A percentile compares a stretch with the other conserved stretches of the same genome.
Evolutionary conservation across 768 basidiomycete genomes (phyloP).

Genomic region (Naganishia kalamii): DNA sequence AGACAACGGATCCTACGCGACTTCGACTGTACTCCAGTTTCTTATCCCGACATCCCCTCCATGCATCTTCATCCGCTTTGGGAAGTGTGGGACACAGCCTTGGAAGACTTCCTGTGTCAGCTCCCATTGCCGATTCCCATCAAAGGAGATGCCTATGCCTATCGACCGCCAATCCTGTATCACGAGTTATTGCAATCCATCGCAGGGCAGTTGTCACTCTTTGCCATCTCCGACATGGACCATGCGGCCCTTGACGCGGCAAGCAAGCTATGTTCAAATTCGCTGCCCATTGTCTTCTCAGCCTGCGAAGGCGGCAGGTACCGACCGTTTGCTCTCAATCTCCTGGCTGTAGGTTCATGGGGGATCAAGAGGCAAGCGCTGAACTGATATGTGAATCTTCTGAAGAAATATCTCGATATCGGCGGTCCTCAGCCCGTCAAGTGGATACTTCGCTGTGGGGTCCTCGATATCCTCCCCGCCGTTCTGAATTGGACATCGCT

Average conservation of each 20-base stretch:
- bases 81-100: constrained; percentile 21
- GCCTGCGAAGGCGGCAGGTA: constrained; percentile 5
- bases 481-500: constrained; percentile 1
- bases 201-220: constrained; percentile 18
- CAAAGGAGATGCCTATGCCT: constrained; percentile 9
- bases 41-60: constrained; percentile 21
- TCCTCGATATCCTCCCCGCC: constrained; percentile 13
- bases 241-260: neutral
- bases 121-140: constrained; percentile 5
- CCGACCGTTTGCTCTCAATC: constrained; percentile 14
- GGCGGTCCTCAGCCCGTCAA: constrained; percentile 15
- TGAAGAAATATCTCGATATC: constrained; percentile 22
- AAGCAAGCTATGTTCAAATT: constrained; percentile 2
- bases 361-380: no score
- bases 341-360: constrained; percentile 19
- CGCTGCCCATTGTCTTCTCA: constrained; percentile 20
- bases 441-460: constrained; percentile 18
- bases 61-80: constrained; percentile 26
- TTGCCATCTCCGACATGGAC: neutral
- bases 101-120: constrained; percentile 24
- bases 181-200: constrained; percentile 17
- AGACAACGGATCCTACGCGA: constrained; percentile 21
- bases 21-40: constrained; percentile 23
- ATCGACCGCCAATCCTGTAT: constrained; percentile 22
- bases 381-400: no score